Percentiles rank a stretch among this genome's conserved stretches.
phyloP scores from a whole-genome alignment of 371 early-diverging fungal genomes.

The Mortierella sp. region DNA sequence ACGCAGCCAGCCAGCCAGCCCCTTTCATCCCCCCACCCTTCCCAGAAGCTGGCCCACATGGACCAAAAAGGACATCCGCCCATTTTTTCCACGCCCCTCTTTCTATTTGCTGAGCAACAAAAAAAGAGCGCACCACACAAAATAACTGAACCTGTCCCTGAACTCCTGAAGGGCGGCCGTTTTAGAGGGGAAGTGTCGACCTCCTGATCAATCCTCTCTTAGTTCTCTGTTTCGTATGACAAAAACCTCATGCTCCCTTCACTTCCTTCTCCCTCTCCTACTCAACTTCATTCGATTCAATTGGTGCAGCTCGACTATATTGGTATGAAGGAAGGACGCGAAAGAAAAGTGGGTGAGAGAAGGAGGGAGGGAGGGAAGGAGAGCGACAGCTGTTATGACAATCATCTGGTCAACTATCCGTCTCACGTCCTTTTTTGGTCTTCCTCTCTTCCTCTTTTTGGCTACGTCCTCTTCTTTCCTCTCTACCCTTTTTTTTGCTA shows the following conservation, averaged over 20 bases:
- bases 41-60: not conserved
- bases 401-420: not conserved
- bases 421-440: not conserved
- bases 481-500: too few species aligned
- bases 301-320: too few species aligned
- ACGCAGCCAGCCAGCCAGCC: not conserved
- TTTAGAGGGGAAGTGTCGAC: too few species aligned
- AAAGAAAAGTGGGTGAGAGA: too few species aligned
- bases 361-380: too few species aligned
- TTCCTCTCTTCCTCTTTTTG: not conserved
- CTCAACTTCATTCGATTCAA: too few species aligned
- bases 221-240: not conserved
- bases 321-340: too few species aligned
- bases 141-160: not conserved
- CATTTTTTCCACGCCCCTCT: not conserved
- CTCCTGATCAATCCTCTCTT: not conserved
- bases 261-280: too few species aligned
- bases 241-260: too few species aligned
- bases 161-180: not conserved
- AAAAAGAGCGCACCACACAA: slow-evolving; percentile 5
- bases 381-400: too few species aligned
- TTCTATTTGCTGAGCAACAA: not conserved
- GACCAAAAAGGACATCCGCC: slow-evolving; percentile 11
- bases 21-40: not conserved
- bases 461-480: not conserved